Conservation (phyloP, 768 basidiomycete genomes). For the Kwoniella sp. region DNA sequence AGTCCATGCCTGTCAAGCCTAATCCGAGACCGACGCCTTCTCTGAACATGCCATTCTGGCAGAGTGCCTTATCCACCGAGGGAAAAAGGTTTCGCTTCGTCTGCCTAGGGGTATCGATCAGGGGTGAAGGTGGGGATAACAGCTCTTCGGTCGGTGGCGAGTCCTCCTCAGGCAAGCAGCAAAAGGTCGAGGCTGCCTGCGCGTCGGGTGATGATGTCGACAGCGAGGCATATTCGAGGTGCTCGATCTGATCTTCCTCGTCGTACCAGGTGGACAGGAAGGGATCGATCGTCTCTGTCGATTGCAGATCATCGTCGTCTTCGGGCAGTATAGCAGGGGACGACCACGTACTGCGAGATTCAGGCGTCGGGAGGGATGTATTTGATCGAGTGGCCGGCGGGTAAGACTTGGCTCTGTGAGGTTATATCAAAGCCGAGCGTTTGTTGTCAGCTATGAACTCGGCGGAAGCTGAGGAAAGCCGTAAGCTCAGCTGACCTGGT, state of each 20-base stretch:
- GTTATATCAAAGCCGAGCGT: background rate
- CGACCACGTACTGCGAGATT: background rate
- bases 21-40: conserved; percentile 4
- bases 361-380: background rate
- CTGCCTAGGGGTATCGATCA: background rate
- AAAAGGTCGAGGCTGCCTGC: background rate
- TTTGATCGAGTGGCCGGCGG: conserved; percentile 1
- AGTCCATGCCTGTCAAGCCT: conserved; percentile 7
- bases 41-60: background rate
- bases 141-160: background rate
- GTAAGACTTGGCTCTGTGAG: conserved; percentile 16
- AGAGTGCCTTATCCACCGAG: background rate
- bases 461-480: no score
- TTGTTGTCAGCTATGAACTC: background rate
- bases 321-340: background rate
- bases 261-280: conserved; percentile 2
- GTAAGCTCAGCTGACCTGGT: conserved; percentile 9
- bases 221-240: conserved; percentile 18
- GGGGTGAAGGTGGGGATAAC: background rate
- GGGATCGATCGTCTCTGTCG: background rate
- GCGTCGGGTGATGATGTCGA: background rate
- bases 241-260: conserved; percentile 4
- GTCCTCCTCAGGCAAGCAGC: background rate
- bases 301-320: background rate
- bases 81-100: background rate